A percentile compares a stretch with the other conserved stretches of the same genome.
Evolutionary conservation across 352 stramenopile species (phyloP).

Genomic region (Phytophthora palmivora): DNA sequence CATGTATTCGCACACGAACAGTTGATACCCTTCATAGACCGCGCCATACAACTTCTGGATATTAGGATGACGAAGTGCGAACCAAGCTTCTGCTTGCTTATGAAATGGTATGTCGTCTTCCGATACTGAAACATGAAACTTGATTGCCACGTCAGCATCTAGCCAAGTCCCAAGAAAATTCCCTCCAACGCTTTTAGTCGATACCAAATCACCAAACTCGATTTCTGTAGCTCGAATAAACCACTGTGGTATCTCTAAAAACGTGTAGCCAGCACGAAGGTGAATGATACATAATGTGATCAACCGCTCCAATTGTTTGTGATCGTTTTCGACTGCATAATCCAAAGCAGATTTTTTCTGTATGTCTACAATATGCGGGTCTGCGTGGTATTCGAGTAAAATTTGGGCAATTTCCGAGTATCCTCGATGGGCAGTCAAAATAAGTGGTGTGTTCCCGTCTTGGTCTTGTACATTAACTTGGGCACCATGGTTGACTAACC

Average conservation of each 20-base stretch:
- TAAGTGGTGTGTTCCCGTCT: background rate
- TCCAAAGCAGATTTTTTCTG: background rate
- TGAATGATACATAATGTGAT: background rate
- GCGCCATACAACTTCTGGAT: slow-evolving; percentile 16
- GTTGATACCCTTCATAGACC: slow-evolving; percentile 1
- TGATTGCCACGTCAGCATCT: too few species aligned
- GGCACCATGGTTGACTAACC: too few species aligned
- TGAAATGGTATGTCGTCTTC: background rate
- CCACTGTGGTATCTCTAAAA: background rate
- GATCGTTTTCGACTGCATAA: background rate
- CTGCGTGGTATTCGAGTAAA: background rate
- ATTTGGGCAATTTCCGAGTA: background rate
- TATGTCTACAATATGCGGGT: slow-evolving; percentile 1
- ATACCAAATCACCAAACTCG: slow-evolving; percentile 6
- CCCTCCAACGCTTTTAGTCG: background rate
- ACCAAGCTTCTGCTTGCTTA: background rate
- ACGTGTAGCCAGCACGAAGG: background rate
- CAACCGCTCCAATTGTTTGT: background rate
- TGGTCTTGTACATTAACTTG: background rate
- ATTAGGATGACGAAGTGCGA: slow-evolving; percentile 12
- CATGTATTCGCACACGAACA: slow-evolving; percentile 17
- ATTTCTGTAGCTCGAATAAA: slow-evolving; percentile 6
- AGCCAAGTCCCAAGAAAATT: slow-evolving; percentile 8
- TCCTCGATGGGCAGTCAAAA: background rate
- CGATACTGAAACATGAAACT: background rate